Base-by-base conservation (phyloP, 2,329 filamentous ascomycete species). In the Xylariaceae sp. region DNA sequence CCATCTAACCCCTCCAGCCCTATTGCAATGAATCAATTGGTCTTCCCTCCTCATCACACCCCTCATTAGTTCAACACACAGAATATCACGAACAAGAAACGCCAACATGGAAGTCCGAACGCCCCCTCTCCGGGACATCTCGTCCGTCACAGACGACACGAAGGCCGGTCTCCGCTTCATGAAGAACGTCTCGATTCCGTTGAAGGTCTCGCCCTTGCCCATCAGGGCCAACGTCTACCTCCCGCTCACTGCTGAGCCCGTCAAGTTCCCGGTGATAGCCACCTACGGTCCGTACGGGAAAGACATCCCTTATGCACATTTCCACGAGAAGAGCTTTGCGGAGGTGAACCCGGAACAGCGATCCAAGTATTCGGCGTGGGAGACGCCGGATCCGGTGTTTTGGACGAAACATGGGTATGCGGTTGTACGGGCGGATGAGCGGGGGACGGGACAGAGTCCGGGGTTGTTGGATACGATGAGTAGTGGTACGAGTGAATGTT, bases 261-360 rank as follows among this genome's bases (percentile, higher is more conserved):
- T 56, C 8, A 69, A 64, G 48, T 78, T 78, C 18, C 87, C 88
- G 0, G 86, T 88, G 0, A 70, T 90, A 7, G 82, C 88, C 1
- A 90, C 87, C 0, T 90, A 90, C 64, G 87, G 87, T 0, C 88
- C 88, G 0, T 90, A 90, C 63, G 87, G 88, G 51, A 90, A 90
- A 65, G 87, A 90, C 65, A 87, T 89, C 42, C 81, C 78, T 17
- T 89, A 89, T 69, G 77, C 34, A 11, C 76, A 72, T 53, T 80
- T 78, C 64, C 72, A 72, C 42, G 64, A 71, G 0, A 69, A 71
- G 17, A 77, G 73, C 7, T 81, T 77, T 56, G 65, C 67, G 48
- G 78, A 85, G 61, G 78, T 85, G 3, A 82, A 82, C 58, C 76
- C 79, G 0, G 75, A 79, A 61, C 82, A 85, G 64, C 75, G 76